These are phyloP conservation scores for Neohortaea acidophila DNA, from an alignment of 495 filamentous ascomycete genomes.

Conservation along the genomic window DNA sequence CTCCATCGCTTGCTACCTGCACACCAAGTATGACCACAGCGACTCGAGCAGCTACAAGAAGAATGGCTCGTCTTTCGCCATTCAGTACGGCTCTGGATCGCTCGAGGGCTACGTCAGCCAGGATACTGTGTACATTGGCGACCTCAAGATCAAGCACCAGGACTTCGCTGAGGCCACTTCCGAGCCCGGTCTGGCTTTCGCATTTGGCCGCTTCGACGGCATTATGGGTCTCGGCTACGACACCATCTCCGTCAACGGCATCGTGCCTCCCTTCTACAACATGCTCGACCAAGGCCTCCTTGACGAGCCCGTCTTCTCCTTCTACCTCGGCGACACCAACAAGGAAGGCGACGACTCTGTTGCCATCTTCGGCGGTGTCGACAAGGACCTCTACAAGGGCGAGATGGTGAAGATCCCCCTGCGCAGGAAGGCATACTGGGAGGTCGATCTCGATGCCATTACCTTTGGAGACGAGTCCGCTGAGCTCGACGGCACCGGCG, in stretches of 20 bases:
- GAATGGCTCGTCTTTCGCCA: conserved; percentile 86
- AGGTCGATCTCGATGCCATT: conserved; percentile 89
- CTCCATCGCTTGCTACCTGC: conserved; percentile 96
- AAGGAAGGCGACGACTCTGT: conserved; percentile 64
- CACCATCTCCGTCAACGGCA: conserved; percentile 88
- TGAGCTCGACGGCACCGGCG: conserved; percentile 81
- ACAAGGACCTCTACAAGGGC: conserved; percentile 73
- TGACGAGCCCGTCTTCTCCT: conserved; percentile 88
- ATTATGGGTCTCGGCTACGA: conserved; percentile 93
- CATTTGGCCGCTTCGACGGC: conserved; percentile 95
- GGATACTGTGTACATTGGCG: conserved; percentile 74
- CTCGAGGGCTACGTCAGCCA: conserved; percentile 87
- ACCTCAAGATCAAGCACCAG: conserved; percentile 71
- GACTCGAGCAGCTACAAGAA: conserved; percentile 81
- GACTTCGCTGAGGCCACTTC: conserved; percentile 88
- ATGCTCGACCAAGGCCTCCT: conserved; percentile 78
- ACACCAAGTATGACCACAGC: conserved; percentile 88
- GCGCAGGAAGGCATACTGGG: conserved; percentile 98
- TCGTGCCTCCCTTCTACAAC: conserved; percentile 89
- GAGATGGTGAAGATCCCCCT: conserved; percentile 86
- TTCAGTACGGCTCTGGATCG: conserved; percentile 89
- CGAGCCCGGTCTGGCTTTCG: conserved; percentile 93
- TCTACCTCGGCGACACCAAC: conserved; percentile 74
- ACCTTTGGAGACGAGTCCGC: conserved; percentile 69
- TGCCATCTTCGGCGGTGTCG: conserved; percentile 81